Conservation (phyloP, 2,329 filamentous ascomycete species). For the Dothideomycetes sp. region DNA sequence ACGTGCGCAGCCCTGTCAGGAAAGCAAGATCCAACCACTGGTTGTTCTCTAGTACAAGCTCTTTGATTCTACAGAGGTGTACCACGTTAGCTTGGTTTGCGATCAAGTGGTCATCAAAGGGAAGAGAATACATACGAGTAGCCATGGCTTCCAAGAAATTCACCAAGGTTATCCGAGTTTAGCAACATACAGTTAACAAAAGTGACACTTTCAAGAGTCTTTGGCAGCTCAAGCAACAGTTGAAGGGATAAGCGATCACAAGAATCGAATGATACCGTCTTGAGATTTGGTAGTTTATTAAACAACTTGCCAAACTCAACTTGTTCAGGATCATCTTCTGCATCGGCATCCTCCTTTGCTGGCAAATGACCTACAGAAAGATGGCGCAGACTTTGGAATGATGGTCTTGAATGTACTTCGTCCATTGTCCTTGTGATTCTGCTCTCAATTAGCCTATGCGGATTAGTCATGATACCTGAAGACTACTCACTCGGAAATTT, state of each 20-base stretch:
- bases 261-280: constrained; percentile 62
- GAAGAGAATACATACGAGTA: constrained; percentile 14
- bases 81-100: neutral
- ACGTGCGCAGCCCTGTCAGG: constrained; percentile 52
- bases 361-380: constrained; percentile 15
- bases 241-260: constrained; percentile 61
- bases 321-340: constrained; percentile 13
- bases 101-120: too few relatives aligned
- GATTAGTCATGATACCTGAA: neutral
- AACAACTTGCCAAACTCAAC: constrained; percentile 13
- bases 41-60: constrained; percentile 67
- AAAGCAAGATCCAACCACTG: constrained; percentile 69
- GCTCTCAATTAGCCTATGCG: neutral
- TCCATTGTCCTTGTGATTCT: constrained; percentile 1
- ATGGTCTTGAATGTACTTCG: constrained; percentile 9
- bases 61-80: constrained; percentile 43
- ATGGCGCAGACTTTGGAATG: constrained; percentile 14
- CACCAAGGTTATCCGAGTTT: constrained; percentile 54
- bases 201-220: constrained; percentile 56
- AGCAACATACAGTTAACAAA: constrained; percentile 73
- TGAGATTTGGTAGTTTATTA: constrained; percentile 50
- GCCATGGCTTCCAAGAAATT: constrained; percentile 61
- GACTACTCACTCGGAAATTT: constrained; percentile 34
- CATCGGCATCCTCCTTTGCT: neutral
- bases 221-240: constrained; percentile 61